A percentile compares a stretch with the other conserved stretches of the same genome.
Evolutionary conservation across 2,329 filamentous ascomycete species (phyloP).

Genomic region (Trichoderma atroviride): DNA sequence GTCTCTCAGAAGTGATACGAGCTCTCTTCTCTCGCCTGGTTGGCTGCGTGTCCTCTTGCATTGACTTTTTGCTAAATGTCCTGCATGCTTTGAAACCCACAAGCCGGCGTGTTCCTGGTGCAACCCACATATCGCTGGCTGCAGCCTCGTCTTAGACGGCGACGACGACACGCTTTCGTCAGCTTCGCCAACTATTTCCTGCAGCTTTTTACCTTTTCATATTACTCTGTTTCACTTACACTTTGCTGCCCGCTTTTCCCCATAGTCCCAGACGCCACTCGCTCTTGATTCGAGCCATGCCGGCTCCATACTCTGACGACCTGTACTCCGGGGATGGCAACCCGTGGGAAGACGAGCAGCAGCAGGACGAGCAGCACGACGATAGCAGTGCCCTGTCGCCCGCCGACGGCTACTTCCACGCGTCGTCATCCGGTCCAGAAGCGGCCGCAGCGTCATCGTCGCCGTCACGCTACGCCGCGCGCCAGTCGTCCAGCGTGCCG

Average conservation of each 20-base stretch:
- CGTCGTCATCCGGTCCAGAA: slow-evolving; percentile 37
- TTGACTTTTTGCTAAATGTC: background rate
- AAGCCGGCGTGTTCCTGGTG: background rate
- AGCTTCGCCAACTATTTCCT: background rate
- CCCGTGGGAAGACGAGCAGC: slow-evolving; percentile 41
- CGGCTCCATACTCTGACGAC: slow-evolving; percentile 52
- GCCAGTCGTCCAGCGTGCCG: slow-evolving; percentile 43
- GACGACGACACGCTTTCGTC: slow-evolving; percentile 4
- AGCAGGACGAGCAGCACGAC: slow-evolving; percentile 35
- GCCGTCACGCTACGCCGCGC: slow-evolving; percentile 29
- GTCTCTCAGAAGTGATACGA: background rate
- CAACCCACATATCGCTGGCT: background rate
- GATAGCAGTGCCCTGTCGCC: slow-evolving; percentile 48
- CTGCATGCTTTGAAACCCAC: slow-evolving; percentile 1
- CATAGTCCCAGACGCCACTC: background rate
- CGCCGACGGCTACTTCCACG: slow-evolving; percentile 56
- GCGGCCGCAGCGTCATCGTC: slow-evolving; percentile 32
- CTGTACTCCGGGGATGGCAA: slow-evolving; percentile 44
- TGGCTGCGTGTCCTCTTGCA: background rate
- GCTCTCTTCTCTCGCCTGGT: background rate
- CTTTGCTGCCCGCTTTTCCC: background rate
- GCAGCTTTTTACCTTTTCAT: background rate
- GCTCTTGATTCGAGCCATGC: slow-evolving; percentile 40
- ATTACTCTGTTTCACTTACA: too few species aligned
- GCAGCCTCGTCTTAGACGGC: slow-evolving; percentile 2